Conservation (phyloP, 768 basidiomycete species). For the Fistulinella prunicolor region DNA sequence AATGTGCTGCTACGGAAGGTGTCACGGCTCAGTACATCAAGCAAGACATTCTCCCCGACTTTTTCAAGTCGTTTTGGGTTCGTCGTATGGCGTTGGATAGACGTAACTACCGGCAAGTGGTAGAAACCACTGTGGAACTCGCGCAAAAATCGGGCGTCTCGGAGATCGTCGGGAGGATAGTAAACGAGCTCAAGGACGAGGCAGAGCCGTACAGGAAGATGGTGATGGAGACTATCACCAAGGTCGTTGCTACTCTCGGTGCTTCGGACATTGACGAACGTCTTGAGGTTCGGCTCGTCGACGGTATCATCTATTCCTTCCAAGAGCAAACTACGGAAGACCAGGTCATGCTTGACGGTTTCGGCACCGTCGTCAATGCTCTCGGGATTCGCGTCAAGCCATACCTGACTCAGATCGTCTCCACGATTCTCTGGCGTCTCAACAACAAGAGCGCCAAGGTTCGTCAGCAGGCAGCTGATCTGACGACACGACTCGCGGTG, state of each 20-base stretch:
- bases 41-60: slow-evolving; percentile 96
- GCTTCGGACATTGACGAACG: slow-evolving; percentile 98
- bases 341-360: slow-evolving; percentile 98
- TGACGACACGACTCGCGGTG: slow-evolving; percentile 92
- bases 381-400: slow-evolving; percentile 96
- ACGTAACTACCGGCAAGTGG: slow-evolving; percentile 94
- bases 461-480: slow-evolving; percentile 97
- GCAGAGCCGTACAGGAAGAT: slow-evolving; percentile 91
- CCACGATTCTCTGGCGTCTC: slow-evolving; percentile 97
- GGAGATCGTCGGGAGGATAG: slow-evolving; percentile 87
- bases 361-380: slow-evolving; percentile 96
- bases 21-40: slow-evolving; percentile 95
- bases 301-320: slow-evolving; percentile 99
- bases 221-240: slow-evolving; percentile 99
- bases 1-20: slow-evolving; percentile 97
- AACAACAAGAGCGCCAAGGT: slow-evolving; percentile 99
- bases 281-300: slow-evolving; percentile 89
- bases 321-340: slow-evolving; percentile 99
- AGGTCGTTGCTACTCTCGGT: slow-evolving; percentile 88
- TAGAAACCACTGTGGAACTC: slow-evolving; percentile 97
- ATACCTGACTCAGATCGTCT: slow-evolving; percentile 97
- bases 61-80: slow-evolving; percentile 99
- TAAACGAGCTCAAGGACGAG: slow-evolving; percentile 57
- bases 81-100: slow-evolving; percentile 96
- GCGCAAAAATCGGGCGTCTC: slow-evolving; percentile 96